Evolutionary conservation across 1,139 yeast genomes (phyloP).

Genomic region (Sporopachydermia cereana): DNA sequence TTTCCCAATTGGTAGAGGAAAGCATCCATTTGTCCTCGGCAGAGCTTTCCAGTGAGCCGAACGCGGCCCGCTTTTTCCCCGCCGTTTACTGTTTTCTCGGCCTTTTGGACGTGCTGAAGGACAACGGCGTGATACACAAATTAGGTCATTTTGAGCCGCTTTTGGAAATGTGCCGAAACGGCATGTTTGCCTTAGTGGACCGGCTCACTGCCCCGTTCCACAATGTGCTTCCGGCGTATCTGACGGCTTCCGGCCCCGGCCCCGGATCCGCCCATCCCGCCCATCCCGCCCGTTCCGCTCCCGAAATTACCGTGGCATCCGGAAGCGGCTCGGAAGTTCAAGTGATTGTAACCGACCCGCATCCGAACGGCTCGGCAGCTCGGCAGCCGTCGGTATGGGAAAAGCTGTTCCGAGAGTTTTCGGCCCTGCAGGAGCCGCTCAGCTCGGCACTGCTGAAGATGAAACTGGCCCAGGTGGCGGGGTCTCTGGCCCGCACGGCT

Average conservation of each 20-base stretch:
- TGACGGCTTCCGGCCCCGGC: neutral
- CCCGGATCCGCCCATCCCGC: neutral
- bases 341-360: too few species aligned
- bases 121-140: slow-evolving; percentile 12
- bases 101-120: slow-evolving; percentile 22
- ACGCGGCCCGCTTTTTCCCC: slow-evolving; percentile 27
- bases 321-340: too few species aligned
- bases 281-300: neutral
- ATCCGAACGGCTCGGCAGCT: too few species aligned
- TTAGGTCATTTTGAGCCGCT: slow-evolving; percentile 10
- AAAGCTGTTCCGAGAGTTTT: neutral
- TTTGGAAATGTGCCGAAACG: neutral
- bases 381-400: neutral
- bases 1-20: slow-evolving; percentile 25
- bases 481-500: neutral
- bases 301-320: neutral
- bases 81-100: slow-evolving; percentile 28
- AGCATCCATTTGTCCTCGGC: slow-evolving; percentile 9
- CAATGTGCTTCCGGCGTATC: neutral
- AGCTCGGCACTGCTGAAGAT: neutral
- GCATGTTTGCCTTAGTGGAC: neutral
- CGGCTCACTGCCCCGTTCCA: neutral
- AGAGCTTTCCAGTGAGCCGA: too few species aligned
- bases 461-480: neutral
- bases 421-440: neutral